Conservation (phyloP, 176 grass and related monocot species). For the Zizania latifolia region DNA sequence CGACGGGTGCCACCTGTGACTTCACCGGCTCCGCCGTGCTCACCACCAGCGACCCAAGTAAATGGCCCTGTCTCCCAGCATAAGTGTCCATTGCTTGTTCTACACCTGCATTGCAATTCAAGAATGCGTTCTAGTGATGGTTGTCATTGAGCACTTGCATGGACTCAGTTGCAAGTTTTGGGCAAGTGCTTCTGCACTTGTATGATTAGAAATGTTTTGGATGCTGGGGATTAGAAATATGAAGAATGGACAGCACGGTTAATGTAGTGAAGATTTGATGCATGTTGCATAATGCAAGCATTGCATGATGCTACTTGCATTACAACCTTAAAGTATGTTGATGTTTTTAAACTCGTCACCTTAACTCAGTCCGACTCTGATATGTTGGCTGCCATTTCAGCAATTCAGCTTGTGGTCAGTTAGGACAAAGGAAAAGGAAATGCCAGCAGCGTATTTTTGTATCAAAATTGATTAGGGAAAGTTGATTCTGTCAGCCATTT, state of each 20-base stretch:
- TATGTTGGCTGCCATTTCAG: neutral
- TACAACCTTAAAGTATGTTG: neutral
- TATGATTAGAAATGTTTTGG: neutral
- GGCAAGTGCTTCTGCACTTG: neutral
- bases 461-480: too few relatives aligned
- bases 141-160: neutral
- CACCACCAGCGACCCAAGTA: slow-evolving; percentile 77
- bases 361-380: neutral
- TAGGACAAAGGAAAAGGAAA: neutral
- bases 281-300: neutral
- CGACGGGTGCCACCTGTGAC: slow-evolving; percentile 56
- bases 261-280: neutral
- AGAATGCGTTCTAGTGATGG: neutral
- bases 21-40: slow-evolving; percentile 60
- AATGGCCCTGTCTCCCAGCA: neutral
- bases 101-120: neutral
- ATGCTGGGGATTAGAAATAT: too few relatives aligned
- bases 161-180: neutral
- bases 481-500: too few relatives aligned
- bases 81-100: neutral
- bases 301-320: neutral
- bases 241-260: neutral
- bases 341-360: neutral
- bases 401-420: neutral
- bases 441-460: neutral